phyloP scores from a whole-genome alignment of 2,329 filamentous ascomycete genomes.

The Aspergillus hiratsukae region DNA sequence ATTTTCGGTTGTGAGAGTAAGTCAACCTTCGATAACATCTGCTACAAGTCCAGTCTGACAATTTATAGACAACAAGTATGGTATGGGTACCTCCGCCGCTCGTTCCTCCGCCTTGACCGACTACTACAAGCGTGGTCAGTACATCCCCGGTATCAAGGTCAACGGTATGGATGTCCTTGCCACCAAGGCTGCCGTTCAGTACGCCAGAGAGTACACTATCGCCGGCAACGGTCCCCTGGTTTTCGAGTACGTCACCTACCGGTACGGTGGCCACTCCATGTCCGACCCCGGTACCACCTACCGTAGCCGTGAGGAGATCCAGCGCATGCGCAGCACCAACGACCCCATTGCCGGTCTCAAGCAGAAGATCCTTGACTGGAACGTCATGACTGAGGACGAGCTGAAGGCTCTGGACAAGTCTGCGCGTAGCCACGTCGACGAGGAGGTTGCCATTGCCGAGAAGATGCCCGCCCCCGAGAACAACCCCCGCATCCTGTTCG shows the following conservation, averaged over 20 bases:
- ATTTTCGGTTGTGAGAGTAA: constrained; percentile 98
- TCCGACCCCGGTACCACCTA: constrained; percentile 99
- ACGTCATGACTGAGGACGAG: constrained; percentile 84
- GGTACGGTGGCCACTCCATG: constrained; percentile 99
- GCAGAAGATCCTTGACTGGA: constrained; percentile 97
- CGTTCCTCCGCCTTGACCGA: constrained; percentile 90
- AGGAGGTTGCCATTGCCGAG: constrained; percentile 87
- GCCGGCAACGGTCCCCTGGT: constrained; percentile 88
- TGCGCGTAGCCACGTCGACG: constrained; percentile 77
- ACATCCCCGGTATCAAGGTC: constrained; percentile 96
- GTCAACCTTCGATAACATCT: constrained; percentile 36
- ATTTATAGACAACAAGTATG: constrained; percentile 89
- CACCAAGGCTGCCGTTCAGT: constrained; percentile 91
- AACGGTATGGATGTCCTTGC: constrained; percentile 98
- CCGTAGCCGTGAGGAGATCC: constrained; percentile 98
- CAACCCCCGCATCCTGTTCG: constrained; percentile 78
- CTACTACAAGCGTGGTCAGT: constrained; percentile 99
- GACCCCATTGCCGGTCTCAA: constrained; percentile 97
- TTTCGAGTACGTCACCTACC: constrained; percentile 98
- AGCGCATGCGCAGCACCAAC: constrained; percentile 98
- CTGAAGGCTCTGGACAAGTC: constrained; percentile 96
- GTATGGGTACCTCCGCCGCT: constrained; percentile 92
- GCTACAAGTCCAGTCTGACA: not conserved
- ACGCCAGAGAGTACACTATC: constrained; percentile 82
- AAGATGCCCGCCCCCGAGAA: constrained; percentile 76